These are phyloP conservation scores for Colletotrichum tamarilloi DNA, from an alignment of 2,329 filamentous ascomycete genomes.

Conservation along the genomic window DNA sequence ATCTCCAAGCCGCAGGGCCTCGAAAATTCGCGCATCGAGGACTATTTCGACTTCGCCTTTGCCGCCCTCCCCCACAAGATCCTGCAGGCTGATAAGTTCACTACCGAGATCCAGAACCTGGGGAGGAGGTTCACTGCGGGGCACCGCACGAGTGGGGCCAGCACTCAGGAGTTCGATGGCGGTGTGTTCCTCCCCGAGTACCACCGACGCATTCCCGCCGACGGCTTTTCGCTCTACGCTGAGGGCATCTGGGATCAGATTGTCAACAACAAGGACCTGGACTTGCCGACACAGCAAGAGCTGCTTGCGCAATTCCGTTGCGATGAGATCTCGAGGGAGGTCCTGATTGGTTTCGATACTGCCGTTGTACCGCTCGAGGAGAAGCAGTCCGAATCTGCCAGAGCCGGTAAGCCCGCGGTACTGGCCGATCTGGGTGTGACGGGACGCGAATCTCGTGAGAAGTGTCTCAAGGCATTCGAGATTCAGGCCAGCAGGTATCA, in stretches of 20 bases:
- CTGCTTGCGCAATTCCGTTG: slow-evolving; percentile 96
- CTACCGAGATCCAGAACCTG: slow-evolving; percentile 81
- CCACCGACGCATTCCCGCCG: slow-evolving; percentile 93
- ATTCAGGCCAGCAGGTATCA: slow-evolving; percentile 93
- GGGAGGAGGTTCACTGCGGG: slow-evolving; percentile 86
- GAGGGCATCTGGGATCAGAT: slow-evolving; percentile 98
- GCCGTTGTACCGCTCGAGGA: slow-evolving; percentile 87
- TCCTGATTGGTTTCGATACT: slow-evolving; percentile 84
- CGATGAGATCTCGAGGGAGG: slow-evolving; percentile 94
- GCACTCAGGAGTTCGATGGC: slow-evolving; percentile 76
- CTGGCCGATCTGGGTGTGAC: slow-evolving; percentile 79
- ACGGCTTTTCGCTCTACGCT: slow-evolving; percentile 95
- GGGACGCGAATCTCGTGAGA: slow-evolving; percentile 78
- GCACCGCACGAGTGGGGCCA: slow-evolving; percentile 75
- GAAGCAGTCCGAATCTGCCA: slow-evolving; percentile 79
- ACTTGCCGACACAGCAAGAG: slow-evolving; percentile 96
- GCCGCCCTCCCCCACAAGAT: slow-evolving; percentile 97
- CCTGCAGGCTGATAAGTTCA: slow-evolving; percentile 91
- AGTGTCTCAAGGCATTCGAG: slow-evolving; percentile 86
- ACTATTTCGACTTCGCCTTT: slow-evolving; percentile 99
- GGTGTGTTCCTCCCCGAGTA: slow-evolving; percentile 94
- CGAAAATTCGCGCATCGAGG: slow-evolving; percentile 89
- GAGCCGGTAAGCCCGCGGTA: slow-evolving; percentile 78
- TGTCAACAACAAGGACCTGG: slow-evolving; percentile 97
- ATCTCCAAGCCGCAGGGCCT: slow-evolving; percentile 92